These are phyloP conservation scores for Monosporascus cannonballus DNA, from an alignment of 2,329 filamentous ascomycete species.

Conservation along the genomic window DNA sequence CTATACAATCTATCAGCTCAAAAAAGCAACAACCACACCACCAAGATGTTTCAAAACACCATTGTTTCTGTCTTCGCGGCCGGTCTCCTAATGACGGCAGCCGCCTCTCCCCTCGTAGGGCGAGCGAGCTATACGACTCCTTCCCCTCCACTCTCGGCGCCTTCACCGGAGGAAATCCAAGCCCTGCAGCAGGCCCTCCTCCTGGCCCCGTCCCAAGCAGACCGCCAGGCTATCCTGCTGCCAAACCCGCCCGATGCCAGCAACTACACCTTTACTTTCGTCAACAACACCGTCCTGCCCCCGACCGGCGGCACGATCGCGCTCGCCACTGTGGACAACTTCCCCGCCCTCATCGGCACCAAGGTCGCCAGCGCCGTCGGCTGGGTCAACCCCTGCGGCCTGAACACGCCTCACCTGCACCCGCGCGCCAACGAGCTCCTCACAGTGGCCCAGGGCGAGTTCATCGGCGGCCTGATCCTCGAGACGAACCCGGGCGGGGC, in stretches of 20 bases:
- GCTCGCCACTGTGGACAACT: conserved; percentile 9
- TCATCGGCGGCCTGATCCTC: conserved; percentile 31
- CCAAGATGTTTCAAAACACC: not conserved
- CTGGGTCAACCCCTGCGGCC: conserved; percentile 37
- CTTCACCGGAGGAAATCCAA: not conserved
- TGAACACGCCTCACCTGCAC: conserved; percentile 38
- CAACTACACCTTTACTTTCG: conserved; percentile 16
- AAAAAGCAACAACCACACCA: not conserved
- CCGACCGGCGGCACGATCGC: conserved; percentile 14
- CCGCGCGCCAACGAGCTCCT: conserved; percentile 35
- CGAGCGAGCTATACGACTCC: not conserved
- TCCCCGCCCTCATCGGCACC: conserved; percentile 38
- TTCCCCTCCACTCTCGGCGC: not conserved
- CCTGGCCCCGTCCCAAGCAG: not conserved
- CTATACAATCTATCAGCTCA: not conserved
- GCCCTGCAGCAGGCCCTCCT: not conserved
- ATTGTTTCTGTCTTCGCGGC: not conserved
- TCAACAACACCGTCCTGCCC: conserved; percentile 11
- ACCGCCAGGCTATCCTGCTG: not conserved
- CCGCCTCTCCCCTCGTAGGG: not conserved
- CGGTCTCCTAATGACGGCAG: not conserved
- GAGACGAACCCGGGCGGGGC: conserved; percentile 21
- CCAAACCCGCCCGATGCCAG: not conserved
- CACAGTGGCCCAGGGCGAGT: conserved; percentile 30
- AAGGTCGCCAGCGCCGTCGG: conserved; percentile 35